phyloP scores from a whole-genome alignment of 2,329 filamentous ascomycete species.

The Fusarium palustre region DNA sequence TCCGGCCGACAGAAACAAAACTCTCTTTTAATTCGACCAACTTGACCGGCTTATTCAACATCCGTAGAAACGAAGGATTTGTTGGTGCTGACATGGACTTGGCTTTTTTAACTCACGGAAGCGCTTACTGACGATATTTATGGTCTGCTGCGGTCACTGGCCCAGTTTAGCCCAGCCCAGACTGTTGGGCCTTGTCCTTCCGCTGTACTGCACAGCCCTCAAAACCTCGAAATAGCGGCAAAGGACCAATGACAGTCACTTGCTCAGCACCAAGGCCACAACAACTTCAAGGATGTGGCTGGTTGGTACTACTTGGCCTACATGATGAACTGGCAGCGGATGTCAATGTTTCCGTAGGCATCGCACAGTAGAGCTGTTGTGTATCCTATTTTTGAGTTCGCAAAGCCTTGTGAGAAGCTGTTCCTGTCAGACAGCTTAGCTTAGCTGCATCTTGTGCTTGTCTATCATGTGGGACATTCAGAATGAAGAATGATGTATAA shows the following conservation, averaged over 20 bases:
- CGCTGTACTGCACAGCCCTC: slow-evolving; percentile 31
- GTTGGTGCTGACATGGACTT: slow-evolving; percentile 25
- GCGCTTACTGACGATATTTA: slow-evolving; percentile 38
- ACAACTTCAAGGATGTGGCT: slow-evolving; percentile 19
- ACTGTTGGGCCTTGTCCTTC: background rate
- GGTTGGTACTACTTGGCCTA: slow-evolving; percentile 12
- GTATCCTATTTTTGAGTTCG: slow-evolving; percentile 29
- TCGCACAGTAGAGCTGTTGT: background rate
- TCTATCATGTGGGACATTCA: slow-evolving; percentile 7
- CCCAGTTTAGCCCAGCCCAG: background rate
- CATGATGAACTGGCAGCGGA: slow-evolving; percentile 30
- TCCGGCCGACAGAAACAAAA: slow-evolving; percentile 1
- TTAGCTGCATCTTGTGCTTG: slow-evolving; percentile 15
- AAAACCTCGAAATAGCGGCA: slow-evolving; percentile 33
- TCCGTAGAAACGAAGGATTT: slow-evolving; percentile 15
- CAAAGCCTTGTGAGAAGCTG: slow-evolving; percentile 18
- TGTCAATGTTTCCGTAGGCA: slow-evolving; percentile 23
- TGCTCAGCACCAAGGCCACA: slow-evolving; percentile 14
- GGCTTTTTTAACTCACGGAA: background rate
- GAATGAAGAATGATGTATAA: slow-evolving; percentile 36
- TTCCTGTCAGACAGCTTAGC: slow-evolving; percentile 20
- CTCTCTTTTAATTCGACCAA: slow-evolving; percentile 1
- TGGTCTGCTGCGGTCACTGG: slow-evolving; percentile 22
- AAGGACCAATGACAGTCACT: slow-evolving; percentile 12
- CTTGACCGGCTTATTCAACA: slow-evolving; percentile 16